These are phyloP conservation scores for Cynara cardunculus DNA, from an alignment of 129 eudicot genomes.

Conservation along the genomic window DNA sequence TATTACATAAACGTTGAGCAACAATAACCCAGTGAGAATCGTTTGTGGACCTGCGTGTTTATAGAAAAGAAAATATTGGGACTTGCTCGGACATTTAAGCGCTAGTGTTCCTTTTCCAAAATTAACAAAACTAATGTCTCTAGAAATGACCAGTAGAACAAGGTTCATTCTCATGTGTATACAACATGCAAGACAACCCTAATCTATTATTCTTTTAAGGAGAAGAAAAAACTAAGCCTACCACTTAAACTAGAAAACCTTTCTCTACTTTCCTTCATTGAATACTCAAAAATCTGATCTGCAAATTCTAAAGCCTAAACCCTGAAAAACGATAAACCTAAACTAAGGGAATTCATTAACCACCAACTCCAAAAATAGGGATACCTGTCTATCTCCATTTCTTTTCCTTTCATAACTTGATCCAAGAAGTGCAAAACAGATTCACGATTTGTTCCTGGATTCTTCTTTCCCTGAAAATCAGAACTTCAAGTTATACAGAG, in stretches of 20 bases:
- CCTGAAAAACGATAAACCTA: not conserved
- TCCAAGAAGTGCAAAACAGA: constrained; percentile 61
- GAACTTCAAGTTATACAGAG: constrained; percentile 13
- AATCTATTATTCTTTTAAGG: not conserved
- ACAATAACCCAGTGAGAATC: no score
- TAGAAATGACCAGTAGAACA: not conserved
- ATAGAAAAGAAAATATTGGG: no score
- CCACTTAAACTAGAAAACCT: not conserved
- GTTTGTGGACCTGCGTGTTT: no score
- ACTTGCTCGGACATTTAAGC: no score
- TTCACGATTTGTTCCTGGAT: constrained; percentile 79
- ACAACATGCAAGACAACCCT: not conserved
- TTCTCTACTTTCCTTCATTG: not conserved
- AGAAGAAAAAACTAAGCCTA: not conserved
- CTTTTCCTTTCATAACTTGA: constrained; percentile 67
- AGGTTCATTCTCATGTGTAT: not conserved
- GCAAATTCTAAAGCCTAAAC: not conserved
- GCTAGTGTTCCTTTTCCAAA: no score
- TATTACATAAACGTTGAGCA: no score
- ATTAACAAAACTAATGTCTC: not conserved
- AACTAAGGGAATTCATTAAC: not conserved
- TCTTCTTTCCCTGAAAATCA: constrained; percentile 68
- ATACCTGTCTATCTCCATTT: constrained; percentile 90
- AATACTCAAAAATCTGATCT: not conserved
- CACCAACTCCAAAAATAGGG: constrained; percentile 1